phyloP scores from a whole-genome alignment of 768 basidiomycete species.

The Kockovaella imperatae region DNA sequence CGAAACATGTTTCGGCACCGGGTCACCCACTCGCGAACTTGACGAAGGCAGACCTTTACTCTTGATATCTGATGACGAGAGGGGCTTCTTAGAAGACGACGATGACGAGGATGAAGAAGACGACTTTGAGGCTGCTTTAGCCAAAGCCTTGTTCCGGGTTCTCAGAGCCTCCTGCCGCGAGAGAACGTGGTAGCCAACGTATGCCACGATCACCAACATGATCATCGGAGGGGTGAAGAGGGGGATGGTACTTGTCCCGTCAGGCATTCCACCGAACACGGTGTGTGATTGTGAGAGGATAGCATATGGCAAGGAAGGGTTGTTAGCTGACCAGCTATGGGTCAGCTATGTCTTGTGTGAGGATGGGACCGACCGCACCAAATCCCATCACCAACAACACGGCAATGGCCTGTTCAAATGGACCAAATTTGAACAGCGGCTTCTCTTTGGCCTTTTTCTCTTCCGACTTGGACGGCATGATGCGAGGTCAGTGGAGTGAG shows the following conservation, averaged over 20 bases:
- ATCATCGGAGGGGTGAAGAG: constrained; percentile 37
- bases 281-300: constrained; percentile 3
- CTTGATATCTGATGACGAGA: constrained; percentile 17
- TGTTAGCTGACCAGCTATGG: constrained; percentile 3
- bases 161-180: constrained; percentile 33
- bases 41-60: constrained; percentile 17
- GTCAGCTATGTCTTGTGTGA: not conserved
- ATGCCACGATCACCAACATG: constrained; percentile 38
- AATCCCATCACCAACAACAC: constrained; percentile 36
- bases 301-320: constrained; percentile 11
- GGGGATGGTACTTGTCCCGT: constrained; percentile 15
- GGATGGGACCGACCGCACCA: constrained; percentile 14
- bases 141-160: constrained; percentile 19
- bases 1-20: constrained; percentile 29
- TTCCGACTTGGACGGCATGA: constrained; percentile 14
- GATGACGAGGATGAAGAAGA: constrained; percentile 16
- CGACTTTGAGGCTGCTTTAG: constrained; percentile 11
- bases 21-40: constrained; percentile 15
- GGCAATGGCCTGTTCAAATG: constrained; percentile 36
- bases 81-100: constrained; percentile 5
- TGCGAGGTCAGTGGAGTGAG: not conserved
- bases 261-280: not conserved
- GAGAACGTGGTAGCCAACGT: constrained; percentile 38
- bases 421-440: constrained; percentile 29
- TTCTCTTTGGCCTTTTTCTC: constrained; percentile 11